Percentiles rank a stretch among this genome's conserved stretches.
These are phyloP conservation scores for Porogramme epimiltina DNA, from an alignment of 1,284 basidiomycete species.

Conservation along the genomic window DNA sequence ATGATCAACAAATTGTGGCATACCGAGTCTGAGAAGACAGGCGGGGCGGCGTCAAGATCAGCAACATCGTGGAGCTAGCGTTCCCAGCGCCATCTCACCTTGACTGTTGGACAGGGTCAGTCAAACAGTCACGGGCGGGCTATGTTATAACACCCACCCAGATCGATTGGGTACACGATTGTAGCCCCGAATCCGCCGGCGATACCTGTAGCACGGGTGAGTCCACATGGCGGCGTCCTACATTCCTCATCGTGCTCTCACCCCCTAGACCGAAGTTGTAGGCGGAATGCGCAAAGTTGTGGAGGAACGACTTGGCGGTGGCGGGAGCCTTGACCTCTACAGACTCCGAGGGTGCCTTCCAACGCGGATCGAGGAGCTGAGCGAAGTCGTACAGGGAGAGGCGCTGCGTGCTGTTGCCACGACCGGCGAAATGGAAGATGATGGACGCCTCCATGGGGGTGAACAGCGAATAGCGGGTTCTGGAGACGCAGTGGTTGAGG, in stretches of 20 bases:
- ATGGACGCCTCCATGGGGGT: slow-evolving; percentile 96
- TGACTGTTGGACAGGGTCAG: slow-evolving; percentile 45
- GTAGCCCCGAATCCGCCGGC: slow-evolving; percentile 93
- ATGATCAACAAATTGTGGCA: slow-evolving; percentile 7
- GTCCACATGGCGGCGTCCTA: background rate
- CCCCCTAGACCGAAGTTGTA: slow-evolving; percentile 94
- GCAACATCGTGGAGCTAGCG: slow-evolving; percentile 7
- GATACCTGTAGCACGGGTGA: slow-evolving; percentile 49
- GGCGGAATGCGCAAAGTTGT: slow-evolving; percentile 58
- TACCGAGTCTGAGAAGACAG: slow-evolving; percentile 63
- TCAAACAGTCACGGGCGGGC: background rate
- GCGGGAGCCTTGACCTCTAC: slow-evolving; percentile 34
- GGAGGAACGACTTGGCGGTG: slow-evolving; percentile 43
- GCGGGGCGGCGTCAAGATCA: background rate
- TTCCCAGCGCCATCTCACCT: slow-evolving; percentile 48
- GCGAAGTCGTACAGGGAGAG: slow-evolving; percentile 87
- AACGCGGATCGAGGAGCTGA: slow-evolving; percentile 85
- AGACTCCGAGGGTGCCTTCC: slow-evolving; percentile 67
- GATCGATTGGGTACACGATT: slow-evolving; percentile 93
- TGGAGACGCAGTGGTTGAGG: slow-evolving; percentile 71
- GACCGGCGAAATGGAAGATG: slow-evolving; percentile 93
- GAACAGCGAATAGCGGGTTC: slow-evolving; percentile 88
- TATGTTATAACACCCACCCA: slow-evolving; percentile 56
- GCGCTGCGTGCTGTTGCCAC: slow-evolving; percentile 68
- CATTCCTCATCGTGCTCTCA: slow-evolving; percentile 26